phyloP scores from a whole-genome alignment of 2,329 filamentous ascomycete species.

The Macrophomina phaseolina region DNA sequence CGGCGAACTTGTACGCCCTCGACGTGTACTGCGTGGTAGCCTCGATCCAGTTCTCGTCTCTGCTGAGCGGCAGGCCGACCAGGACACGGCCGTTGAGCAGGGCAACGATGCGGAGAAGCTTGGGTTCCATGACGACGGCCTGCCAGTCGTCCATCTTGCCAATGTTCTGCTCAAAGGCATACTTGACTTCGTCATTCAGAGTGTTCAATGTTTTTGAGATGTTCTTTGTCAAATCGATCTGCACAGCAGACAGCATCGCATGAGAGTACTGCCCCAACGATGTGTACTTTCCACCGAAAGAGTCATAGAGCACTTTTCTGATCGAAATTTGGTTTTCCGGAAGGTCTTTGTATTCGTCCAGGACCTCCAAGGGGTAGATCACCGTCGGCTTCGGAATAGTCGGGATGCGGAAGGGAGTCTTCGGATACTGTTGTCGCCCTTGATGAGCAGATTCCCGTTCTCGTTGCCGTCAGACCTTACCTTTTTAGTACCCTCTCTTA shows the following conservation, averaged over 20 bases:
- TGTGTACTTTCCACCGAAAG: neutral
- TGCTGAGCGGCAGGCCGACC: constrained; percentile 44
- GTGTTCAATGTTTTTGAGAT: neutral
- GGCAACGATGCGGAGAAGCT: neutral
- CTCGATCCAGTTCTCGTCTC: constrained; percentile 48
- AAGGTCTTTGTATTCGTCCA: neutral
- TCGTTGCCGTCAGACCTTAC: too few relatives aligned
- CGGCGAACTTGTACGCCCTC: constrained; percentile 41
- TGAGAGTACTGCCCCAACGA: neutral
- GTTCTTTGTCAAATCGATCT: neutral
- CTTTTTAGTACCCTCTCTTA: too few relatives aligned
- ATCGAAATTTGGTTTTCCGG: neutral
- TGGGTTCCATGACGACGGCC: neutral
- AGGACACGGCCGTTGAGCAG: constrained; percentile 33
- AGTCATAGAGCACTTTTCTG: neutral
- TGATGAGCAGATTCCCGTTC: neutral
- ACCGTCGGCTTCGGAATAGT: neutral
- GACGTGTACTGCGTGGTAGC: constrained; percentile 43
- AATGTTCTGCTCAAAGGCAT: neutral
- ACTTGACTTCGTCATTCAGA: neutral
- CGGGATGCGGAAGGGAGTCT: neutral
- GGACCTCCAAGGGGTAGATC: neutral
- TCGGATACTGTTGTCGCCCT: neutral
- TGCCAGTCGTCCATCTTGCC: neutral
- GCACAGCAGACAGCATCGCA: neutral